Percentiles rank a stretch among this genome's conserved stretches.
Conservation (phyloP, 176 grass and related monocot species). For the Bolboschoenus planiculmis region DNA sequence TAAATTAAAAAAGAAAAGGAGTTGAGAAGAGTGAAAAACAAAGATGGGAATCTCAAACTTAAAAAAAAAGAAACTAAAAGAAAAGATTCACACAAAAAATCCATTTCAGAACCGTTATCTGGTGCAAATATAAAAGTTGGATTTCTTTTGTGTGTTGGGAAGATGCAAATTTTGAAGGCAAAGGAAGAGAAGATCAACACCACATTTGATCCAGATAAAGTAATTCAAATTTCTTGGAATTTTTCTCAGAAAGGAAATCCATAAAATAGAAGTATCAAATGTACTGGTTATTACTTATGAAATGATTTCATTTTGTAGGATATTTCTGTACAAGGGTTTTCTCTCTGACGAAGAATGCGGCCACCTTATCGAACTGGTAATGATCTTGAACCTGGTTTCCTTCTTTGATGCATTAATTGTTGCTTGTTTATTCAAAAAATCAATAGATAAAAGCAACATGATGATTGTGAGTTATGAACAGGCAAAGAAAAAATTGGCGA, state of each 20-base stretch:
- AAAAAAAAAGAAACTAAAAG: background rate
- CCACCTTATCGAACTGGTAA: constrained; percentile 22
- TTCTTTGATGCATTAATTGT: too few relatives aligned
- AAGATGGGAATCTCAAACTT: background rate
- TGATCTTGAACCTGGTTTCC: too few relatives aligned
- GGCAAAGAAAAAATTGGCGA: constrained; percentile 28
- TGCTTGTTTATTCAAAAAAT: background rate
- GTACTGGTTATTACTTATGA: background rate
- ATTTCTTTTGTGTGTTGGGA: background rate
- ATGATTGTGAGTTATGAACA: background rate
- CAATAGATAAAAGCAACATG: background rate
- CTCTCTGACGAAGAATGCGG: constrained; percentile 22
- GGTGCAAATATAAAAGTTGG: background rate
- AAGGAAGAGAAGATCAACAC: background rate
- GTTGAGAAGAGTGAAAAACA: background rate
- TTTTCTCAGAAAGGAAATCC: background rate
- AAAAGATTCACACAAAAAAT: background rate
- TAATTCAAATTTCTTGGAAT: constrained; percentile 15
- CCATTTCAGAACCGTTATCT: background rate
- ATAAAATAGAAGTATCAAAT: background rate
- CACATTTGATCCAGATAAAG: background rate
- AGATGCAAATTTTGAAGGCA: background rate
- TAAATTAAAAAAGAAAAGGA: background rate
- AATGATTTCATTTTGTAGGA: background rate
- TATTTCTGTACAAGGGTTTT: constrained; percentile 28